Evolutionary conservation across 2,329 filamentous ascomycete species (phyloP).

Genomic region (Aureobasidium sp.): DNA sequence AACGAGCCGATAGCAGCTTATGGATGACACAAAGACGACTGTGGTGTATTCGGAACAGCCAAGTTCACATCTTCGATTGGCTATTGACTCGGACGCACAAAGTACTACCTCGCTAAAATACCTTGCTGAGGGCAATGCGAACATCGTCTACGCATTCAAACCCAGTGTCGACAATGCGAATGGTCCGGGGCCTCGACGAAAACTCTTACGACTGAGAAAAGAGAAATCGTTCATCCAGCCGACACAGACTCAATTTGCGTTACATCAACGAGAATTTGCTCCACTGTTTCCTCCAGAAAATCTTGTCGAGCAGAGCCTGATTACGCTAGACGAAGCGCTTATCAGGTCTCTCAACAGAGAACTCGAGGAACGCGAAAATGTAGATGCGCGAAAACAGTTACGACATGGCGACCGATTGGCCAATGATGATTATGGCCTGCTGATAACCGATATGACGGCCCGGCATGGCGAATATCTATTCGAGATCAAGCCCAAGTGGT

Average conservation of each 20-base stretch:
- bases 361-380: constrained; percentile 18
- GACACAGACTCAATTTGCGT: constrained; percentile 24
- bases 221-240: constrained; percentile 26
- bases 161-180: constrained; percentile 9
- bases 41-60: neutral
- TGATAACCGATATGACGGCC: constrained; percentile 33
- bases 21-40: neutral
- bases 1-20: neutral
- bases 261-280: constrained; percentile 24
- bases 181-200: constrained; percentile 20
- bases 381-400: constrained; percentile 20
- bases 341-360: constrained; percentile 22
- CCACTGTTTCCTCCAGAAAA: constrained; percentile 27
- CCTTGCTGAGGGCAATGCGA: constrained; percentile 33
- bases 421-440: constrained; percentile 24
- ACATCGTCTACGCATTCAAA: constrained; percentile 29
- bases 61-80: neutral
- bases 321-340: constrained; percentile 23
- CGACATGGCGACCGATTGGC: constrained; percentile 26
- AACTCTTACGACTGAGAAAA: constrained; percentile 30
- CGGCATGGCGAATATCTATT: constrained; percentile 23
- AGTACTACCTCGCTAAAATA: constrained; percentile 23
- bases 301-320: constrained; percentile 27
- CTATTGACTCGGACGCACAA: neutral
- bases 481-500: constrained; percentile 45